Percentiles rank a stretch among this genome's conserved stretches.
Conservation (phyloP, 1,284 basidiomycete species). For the Meira nashicola region DNA sequence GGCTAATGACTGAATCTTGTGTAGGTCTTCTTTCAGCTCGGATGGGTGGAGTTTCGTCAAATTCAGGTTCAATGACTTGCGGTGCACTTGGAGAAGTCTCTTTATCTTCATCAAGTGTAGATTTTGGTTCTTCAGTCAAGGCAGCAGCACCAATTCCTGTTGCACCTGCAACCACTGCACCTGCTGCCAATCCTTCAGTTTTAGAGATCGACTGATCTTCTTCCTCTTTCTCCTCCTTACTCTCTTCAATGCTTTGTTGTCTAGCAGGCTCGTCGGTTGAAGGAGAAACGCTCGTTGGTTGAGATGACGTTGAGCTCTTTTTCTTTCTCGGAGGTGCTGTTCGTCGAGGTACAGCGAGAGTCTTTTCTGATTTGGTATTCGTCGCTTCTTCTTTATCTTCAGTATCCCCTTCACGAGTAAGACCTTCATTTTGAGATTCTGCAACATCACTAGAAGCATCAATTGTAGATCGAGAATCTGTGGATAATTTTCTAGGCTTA, state of each 20-base stretch:
- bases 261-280: slow-evolving; percentile 2
- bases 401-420: neutral
- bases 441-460: neutral
- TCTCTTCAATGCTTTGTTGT: neutral
- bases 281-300: neutral
- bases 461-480: neutral
- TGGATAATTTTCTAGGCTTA: slow-evolving; percentile 1
- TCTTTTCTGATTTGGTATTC: slow-evolving; percentile 24
- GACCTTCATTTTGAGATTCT: neutral
- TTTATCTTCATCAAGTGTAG: slow-evolving; percentile 4
- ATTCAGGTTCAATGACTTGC: neutral
- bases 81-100: neutral
- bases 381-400: slow-evolving; percentile 17
- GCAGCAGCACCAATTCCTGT: neutral
- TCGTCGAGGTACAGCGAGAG: slow-evolving; percentile 35
- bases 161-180: neutral
- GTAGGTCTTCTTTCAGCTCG: neutral
- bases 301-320: slow-evolving; percentile 12
- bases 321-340: slow-evolving; percentile 38
- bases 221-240: neutral
- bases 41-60: neutral
- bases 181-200: slow-evolving; percentile 7
- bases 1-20: neutral
- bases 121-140: slow-evolving; percentile 5
- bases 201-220: slow-evolving; percentile 2